Percentiles rank a stretch among this genome's conserved stretches.
These are phyloP conservation scores for Plasmodium coatneyi DNA, from an alignment of 169 alveolate species.

Conservation along the genomic window DNA sequence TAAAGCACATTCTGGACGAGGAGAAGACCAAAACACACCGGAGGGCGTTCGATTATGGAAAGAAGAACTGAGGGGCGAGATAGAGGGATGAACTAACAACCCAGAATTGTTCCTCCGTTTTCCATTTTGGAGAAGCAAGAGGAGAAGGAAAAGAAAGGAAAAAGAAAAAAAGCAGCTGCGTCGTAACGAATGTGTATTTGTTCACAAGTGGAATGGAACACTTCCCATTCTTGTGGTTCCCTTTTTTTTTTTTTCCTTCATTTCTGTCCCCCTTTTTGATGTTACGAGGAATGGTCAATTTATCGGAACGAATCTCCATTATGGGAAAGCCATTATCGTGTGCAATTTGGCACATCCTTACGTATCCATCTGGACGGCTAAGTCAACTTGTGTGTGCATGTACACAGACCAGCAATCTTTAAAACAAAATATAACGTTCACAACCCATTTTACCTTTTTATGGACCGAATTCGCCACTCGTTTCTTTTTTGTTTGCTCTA, in stretches of 20 bases:
- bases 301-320: not conserved
- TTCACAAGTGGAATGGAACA: not conserved
- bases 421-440: not conserved
- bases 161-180: not conserved
- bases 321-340: not conserved
- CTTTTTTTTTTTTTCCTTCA: not conserved
- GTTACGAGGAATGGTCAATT: not conserved
- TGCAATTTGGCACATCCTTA: not conserved
- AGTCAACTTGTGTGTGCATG: not conserved
- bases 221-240: not conserved
- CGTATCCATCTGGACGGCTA: not conserved
- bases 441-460: not conserved
- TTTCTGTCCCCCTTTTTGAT: not conserved
- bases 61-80: not conserved
- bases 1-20: constrained; percentile 60
- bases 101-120: not conserved
- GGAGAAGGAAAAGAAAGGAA: not conserved
- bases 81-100: not conserved
- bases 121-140: not conserved
- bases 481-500: not conserved
- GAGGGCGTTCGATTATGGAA: constrained; percentile 28
- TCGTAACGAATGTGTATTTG: not conserved
- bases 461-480: not conserved
- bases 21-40: constrained; percentile 57
- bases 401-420: not conserved